Evolutionary conservation across 2,329 filamentous ascomycete genomes (phyloP).

Genomic region (Xylaria sp.): DNA sequence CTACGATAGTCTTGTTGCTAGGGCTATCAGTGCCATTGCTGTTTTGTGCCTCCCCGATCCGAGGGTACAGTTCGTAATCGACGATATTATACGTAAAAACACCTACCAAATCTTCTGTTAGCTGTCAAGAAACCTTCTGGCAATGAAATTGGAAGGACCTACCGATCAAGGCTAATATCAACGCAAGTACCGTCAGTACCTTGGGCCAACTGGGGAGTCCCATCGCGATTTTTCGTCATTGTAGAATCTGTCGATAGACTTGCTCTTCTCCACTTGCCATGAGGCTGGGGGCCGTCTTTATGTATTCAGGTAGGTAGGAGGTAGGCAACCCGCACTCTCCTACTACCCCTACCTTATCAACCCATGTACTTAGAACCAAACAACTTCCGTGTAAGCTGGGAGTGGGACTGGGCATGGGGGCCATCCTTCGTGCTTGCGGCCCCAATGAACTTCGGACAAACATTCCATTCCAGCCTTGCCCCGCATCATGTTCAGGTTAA

Average conservation of each 20-base stretch:
- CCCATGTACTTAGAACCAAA: neutral
- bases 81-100: conserved; percentile 39
- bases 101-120: conserved; percentile 25
- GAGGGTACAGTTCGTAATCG: conserved; percentile 39
- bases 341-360: neutral
- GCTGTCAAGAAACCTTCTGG: neutral
- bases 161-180: conserved; percentile 29
- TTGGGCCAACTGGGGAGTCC: conserved; percentile 5
- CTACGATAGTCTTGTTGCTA: neutral
- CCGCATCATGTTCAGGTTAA: conserved; percentile 13
- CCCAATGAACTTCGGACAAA: neutral
- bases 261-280: neutral
- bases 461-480: neutral
- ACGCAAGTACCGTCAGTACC: conserved; percentile 12
- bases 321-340: neutral
- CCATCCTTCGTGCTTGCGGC: neutral
- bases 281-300: conserved; percentile 16
- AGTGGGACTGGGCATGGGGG: conserved; percentile 14
- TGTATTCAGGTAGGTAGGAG: neutral
- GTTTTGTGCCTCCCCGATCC: conserved; percentile 10
- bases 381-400: neutral
- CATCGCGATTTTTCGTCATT: conserved; percentile 18
- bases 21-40: conserved; percentile 19
- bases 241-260: neutral
- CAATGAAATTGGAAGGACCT: neutral